phyloP scores from a whole-genome alignment of 202 grass and related monocot species.

The Hordeum pubiflorum region DNA sequence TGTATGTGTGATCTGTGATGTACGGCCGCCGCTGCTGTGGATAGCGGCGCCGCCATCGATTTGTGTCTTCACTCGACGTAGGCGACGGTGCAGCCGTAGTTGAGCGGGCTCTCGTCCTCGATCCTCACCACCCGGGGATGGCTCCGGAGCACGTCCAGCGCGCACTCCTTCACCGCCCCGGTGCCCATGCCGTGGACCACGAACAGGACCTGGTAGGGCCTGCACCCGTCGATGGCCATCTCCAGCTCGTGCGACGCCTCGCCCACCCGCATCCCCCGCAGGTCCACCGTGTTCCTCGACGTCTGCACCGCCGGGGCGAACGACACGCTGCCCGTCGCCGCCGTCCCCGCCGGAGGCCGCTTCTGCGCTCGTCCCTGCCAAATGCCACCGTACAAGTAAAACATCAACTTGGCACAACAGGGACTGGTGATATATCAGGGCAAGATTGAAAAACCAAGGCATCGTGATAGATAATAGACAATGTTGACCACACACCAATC shows the following conservation, averaged over 20 bases:
- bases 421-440: background rate
- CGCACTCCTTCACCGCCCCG: conserved; percentile 47
- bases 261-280: conserved; percentile 44
- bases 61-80: conserved; percentile 37
- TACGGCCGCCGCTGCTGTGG: background rate
- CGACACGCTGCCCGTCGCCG: conserved; percentile 1
- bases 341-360: background rate
- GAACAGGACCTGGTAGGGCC: conserved; percentile 43
- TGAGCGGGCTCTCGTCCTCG: conserved; percentile 57
- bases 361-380: conserved; percentile 9
- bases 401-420: background rate
- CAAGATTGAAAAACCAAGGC: background rate
- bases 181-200: conserved; percentile 66
- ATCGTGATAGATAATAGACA: background rate
- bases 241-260: conserved; percentile 46
- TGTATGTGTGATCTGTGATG: background rate
- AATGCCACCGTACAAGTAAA: background rate
- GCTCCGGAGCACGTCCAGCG: conserved; percentile 40
- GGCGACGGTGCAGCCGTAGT: conserved; percentile 73
- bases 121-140: conserved; percentile 58
- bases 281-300: conserved; percentile 62
- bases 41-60: too few species aligned
- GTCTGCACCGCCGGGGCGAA: conserved; percentile 54
- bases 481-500: conserved; percentile 3
- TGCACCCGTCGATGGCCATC: conserved; percentile 49